phyloP scores from a whole-genome alignment of 2,329 filamentous ascomycete species.

The Penicillium janthinellum region DNA sequence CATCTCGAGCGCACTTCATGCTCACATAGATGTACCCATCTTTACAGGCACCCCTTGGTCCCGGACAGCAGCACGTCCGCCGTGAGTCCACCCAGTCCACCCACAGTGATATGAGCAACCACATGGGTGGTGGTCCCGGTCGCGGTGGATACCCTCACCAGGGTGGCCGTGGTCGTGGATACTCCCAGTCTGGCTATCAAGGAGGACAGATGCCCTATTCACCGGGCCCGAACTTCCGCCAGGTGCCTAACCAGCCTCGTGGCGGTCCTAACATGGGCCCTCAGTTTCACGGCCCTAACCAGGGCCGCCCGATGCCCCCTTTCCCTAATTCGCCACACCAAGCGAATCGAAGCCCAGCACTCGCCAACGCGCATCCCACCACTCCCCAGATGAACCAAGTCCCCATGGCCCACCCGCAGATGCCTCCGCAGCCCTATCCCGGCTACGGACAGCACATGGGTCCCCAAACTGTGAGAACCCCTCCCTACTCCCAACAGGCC shows the following conservation, averaged over 20 bases:
- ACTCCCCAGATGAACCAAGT: constrained; percentile 73
- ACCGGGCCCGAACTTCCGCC: constrained; percentile 56
- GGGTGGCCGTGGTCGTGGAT: constrained; percentile 60
- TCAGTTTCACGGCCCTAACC: constrained; percentile 51
- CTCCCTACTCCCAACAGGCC: constrained; percentile 37
- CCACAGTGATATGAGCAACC: constrained; percentile 71
- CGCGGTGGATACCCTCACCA: constrained; percentile 57
- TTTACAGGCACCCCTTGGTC: constrained; percentile 62
- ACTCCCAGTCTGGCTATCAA: constrained; percentile 55
- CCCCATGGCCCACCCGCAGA: constrained; percentile 66
- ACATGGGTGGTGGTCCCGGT: constrained; percentile 53
- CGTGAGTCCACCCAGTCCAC: constrained; percentile 84
- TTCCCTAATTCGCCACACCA: constrained; percentile 69
- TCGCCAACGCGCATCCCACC: constrained; percentile 66
- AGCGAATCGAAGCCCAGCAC: constrained; percentile 64
- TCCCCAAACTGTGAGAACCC: constrained; percentile 62
- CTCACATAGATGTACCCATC: constrained; percentile 68
- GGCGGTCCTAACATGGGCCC: constrained; percentile 55
- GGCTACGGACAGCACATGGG: constrained; percentile 60
- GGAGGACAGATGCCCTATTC: constrained; percentile 57
- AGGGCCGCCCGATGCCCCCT: constrained; percentile 46
- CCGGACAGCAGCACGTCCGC: constrained; percentile 73
- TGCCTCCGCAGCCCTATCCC: constrained; percentile 59
- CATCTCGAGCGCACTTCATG: neutral
- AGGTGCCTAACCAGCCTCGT: constrained; percentile 53